Evolutionary conservation across 2,329 filamentous ascomycete genomes (phyloP).

Genomic region (Colletotrichum godetiae): DNA sequence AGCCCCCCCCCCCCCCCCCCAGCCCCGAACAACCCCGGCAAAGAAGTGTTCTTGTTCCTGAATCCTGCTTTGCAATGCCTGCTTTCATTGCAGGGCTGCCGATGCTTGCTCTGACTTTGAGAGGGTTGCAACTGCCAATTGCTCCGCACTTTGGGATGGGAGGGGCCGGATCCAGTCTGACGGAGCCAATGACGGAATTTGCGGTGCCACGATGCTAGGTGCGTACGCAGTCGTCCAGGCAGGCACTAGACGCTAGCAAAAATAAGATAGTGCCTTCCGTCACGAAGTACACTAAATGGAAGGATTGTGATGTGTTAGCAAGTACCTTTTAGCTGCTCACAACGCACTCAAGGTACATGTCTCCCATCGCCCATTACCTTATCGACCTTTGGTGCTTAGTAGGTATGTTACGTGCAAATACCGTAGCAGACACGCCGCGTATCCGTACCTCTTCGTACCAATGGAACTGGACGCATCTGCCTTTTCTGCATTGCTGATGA

Average conservation of each 20-base stretch:
- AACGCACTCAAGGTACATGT: background rate
- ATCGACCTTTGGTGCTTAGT: too few relatives aligned
- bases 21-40: slow-evolving; percentile 5
- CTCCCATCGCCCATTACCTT: background rate
- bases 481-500: background rate
- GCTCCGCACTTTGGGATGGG: background rate
- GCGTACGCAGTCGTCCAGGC: background rate
- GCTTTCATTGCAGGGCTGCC: slow-evolving; percentile 25
- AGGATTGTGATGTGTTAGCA: background rate
- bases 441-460: background rate
- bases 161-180: slow-evolving; percentile 24
- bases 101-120: background rate
- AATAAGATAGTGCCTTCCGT: background rate
- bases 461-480: background rate
- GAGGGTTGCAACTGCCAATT: background rate
- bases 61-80: slow-evolving; percentile 14
- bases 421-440: background rate
- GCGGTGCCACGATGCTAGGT: too few relatives aligned
- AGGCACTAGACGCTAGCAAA: slow-evolving; percentile 3
- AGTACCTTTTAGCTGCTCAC: background rate
- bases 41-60: slow-evolving; percentile 22
- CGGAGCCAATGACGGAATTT: slow-evolving; percentile 26
- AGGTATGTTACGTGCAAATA: too few relatives aligned
- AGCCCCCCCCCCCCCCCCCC: slow-evolving; percentile 19
- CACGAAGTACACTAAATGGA: background rate